Conservation (phyloP, 345 rosid species). For the Eucalyptus tenuipes region DNA sequence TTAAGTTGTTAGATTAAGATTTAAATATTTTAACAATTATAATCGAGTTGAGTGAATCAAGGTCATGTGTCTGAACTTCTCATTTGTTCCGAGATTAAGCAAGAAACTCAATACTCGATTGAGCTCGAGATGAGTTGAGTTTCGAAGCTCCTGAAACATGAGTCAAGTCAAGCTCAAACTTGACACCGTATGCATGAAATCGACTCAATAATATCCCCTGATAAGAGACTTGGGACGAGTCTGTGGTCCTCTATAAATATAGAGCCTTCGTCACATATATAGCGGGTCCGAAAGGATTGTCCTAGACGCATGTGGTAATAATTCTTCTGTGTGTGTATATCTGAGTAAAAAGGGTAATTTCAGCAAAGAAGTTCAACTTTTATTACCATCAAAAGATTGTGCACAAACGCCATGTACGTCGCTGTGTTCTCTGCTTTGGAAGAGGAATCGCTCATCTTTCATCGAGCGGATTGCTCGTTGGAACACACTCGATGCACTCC, state of each 20-base stretch:
- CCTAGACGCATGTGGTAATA: neutral
- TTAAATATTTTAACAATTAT: neutral
- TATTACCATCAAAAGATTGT: neutral
- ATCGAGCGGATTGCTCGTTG: neutral
- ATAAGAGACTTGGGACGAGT: neutral
- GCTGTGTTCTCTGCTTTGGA: neutral
- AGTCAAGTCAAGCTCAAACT: neutral
- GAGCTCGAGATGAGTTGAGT: neutral
- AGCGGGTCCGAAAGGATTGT: neutral
- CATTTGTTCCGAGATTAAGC: neutral
- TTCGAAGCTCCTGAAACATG: neutral
- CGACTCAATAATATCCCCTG: neutral
- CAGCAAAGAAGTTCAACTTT: neutral
- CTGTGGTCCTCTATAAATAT: neutral
- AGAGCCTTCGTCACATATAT: neutral
- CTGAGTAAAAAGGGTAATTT: too few relatives aligned
- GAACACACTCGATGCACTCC: neutral
- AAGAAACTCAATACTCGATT: neutral
- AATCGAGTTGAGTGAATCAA: neutral
- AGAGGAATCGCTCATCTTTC: neutral
- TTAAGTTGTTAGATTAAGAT: neutral
- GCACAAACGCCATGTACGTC: neutral
- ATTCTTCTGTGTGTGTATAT: neutral
- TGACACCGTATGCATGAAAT: neutral
- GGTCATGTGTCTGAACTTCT: neutral